phyloP scores from a whole-genome alignment of 1,284 basidiomycete genomes.

The Rhodotorula sp. region DNA sequence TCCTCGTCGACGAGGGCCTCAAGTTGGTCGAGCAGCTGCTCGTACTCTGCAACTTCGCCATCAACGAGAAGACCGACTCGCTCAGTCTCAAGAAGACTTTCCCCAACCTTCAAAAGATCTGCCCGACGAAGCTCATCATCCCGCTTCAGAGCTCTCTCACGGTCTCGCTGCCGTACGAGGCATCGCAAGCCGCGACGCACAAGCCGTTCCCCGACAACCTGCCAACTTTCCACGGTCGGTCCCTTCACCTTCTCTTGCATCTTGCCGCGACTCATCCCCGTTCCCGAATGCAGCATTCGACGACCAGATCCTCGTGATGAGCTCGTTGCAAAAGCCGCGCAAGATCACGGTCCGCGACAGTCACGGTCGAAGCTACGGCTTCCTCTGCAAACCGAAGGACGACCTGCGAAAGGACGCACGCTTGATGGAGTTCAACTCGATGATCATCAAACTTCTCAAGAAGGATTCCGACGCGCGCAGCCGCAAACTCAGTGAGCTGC shows the following conservation, averaged over 20 bases:
- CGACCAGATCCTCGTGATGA: conserved; percentile 89
- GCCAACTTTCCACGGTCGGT: conserved; percentile 73
- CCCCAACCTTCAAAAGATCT: conserved; percentile 60
- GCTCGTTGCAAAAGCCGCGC: conserved; percentile 85
- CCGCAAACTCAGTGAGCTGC: conserved; percentile 71
- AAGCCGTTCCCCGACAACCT: conserved; percentile 77
- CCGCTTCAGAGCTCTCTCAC: conserved; percentile 92
- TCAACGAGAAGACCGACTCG: conserved; percentile 54
- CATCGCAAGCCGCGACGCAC: conserved; percentile 59
- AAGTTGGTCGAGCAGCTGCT: conserved; percentile 69
- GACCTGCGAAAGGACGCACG: conserved; percentile 96
- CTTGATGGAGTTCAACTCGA: conserved; percentile 96
- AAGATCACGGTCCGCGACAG: conserved; percentile 84
- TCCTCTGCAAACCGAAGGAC: conserved; percentile 97
- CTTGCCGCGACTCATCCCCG: background rate
- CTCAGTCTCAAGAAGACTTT: conserved; percentile 68
- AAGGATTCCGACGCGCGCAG: conserved; percentile 78
- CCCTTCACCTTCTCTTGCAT: background rate
- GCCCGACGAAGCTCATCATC: conserved; percentile 71
- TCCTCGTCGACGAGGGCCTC: conserved; percentile 59
- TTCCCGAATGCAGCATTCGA: conserved; percentile 59
- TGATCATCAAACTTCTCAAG: conserved; percentile 97
- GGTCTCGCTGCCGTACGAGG: conserved; percentile 75
- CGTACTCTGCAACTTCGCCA: conserved; percentile 60
- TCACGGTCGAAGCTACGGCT: conserved; percentile 82